Base-by-base conservation (phyloP, 192 early-diverging fungal genomes). In the Kappamyces sp. region DNA sequence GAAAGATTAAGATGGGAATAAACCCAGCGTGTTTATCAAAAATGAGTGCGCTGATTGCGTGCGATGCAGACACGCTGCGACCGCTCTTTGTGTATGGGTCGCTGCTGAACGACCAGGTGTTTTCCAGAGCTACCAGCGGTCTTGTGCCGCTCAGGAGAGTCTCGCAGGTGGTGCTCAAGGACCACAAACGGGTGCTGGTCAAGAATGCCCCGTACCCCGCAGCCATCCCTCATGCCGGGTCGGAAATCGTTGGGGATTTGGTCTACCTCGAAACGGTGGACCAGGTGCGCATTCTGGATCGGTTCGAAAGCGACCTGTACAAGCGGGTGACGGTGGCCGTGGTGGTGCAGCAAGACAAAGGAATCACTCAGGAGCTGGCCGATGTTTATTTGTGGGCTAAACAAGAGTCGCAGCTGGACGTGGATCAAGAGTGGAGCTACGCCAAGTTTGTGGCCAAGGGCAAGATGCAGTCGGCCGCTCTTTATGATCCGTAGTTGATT, bases 31-130 rank as follows among this genome's bases (percentile, higher is more conserved):
- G 23, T 23, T 23, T 23, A 23, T 23, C 23, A 0, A 23, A 23
- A 23, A 23, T 23, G 23, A 23, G 23, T 23, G 23, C 23, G 23
- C 23, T 23, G 23, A 23, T 23, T 23, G 23, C 23, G 23, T 23
- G 23, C 23, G 23, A 23, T 23, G 23, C 23, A 23, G 52, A 23
- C 12, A 54, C 10, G 15, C 5, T 58, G 1, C 36, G 34, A 35
- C 55, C 55, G 23, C 23, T 58, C 34, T 42, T 58, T 12, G 55
- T 58, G 23, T 58, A 58, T 58, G 55, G 55, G 34, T 42, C 39
- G 5, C n/a, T 58, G 43, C 8, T 44, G 9, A 23, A 3, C 33
- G 13, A 58, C 47, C 23, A 6, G n/a, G 34, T 34, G 31, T 23
- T 58, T 32, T n/a, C 9, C 5, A 23, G 47, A 42, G 40, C 23